These are phyloP conservation scores for Pisolithus tinctorius DNA, from an alignment of 768 basidiomycete genomes.

Conservation along the genomic window DNA sequence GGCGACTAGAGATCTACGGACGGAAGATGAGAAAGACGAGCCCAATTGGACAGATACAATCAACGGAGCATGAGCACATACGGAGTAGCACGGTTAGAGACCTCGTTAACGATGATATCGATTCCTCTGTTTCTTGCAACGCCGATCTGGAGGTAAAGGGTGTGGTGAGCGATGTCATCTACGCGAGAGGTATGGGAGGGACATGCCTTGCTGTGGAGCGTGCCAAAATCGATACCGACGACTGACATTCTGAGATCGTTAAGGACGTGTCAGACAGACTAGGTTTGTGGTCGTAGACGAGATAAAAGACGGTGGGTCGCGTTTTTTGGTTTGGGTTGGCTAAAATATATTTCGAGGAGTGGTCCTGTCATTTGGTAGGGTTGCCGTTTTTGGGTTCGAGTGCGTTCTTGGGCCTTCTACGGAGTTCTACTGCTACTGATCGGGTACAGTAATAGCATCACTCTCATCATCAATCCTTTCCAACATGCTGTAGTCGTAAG, in stretches of 20 bases:
- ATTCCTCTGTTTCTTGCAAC: slow-evolving; percentile 94
- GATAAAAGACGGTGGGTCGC: neutral
- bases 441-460: neutral
- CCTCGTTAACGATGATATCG: slow-evolving; percentile 98
- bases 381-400: slow-evolving; percentile 14
- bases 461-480: neutral
- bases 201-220: slow-evolving; percentile 79
- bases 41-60: neutral
- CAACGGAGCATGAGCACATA: slow-evolving; percentile 35
- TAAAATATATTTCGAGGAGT: slow-evolving; percentile 4
- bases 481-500: neutral
- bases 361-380: slow-evolving; percentile 14
- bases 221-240: slow-evolving; percentile 92
- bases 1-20: slow-evolving; percentile 78
- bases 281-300: neutral
- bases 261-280: neutral
- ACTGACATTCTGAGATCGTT: slow-evolving; percentile 62
- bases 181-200: neutral
- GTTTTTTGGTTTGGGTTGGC: slow-evolving; percentile 5
- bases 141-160: slow-evolving; percentile 59
- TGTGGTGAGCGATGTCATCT: neutral
- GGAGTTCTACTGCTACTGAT: slow-evolving; percentile 13
- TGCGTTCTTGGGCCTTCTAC: slow-evolving; percentile 21
- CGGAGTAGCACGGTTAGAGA: slow-evolving; percentile 96
- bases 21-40: neutral